Percentiles rank a stretch among this genome's conserved stretches.
phyloP scores from a whole-genome alignment of 345 rosid species.

The Schrenkiella parvula region DNA sequence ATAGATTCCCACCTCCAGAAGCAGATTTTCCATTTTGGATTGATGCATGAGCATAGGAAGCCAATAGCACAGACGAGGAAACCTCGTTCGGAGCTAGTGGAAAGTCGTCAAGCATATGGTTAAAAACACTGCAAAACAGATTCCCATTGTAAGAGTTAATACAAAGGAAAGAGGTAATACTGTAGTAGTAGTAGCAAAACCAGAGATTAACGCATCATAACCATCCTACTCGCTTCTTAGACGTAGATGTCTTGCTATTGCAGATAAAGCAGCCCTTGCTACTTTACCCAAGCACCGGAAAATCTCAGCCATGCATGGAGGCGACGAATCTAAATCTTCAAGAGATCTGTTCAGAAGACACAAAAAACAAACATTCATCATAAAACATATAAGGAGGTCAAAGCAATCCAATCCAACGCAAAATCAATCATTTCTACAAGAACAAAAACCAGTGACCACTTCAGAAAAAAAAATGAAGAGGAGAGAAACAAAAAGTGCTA shows the following conservation, averaged over 20 bases:
- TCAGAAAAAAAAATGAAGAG: background rate
- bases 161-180: background rate
- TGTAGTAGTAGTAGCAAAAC: background rate
- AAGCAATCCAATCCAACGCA: background rate
- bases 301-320: constrained; percentile 93
- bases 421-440: background rate
- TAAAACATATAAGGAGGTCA: background rate
- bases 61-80: constrained; percentile 84
- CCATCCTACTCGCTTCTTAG: constrained; percentile 88
- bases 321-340: constrained; percentile 90
- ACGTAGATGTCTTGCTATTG: constrained; percentile 89
- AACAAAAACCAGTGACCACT: background rate
- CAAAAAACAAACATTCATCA: background rate
- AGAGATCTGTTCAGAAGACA: constrained; percentile 49
- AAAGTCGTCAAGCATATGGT: constrained; percentile 84
- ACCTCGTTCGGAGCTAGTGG: constrained; percentile 87
- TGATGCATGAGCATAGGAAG: constrained; percentile 56
- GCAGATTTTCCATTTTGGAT: constrained; percentile 73
- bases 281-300: constrained; percentile 93
- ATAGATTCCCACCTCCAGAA: constrained; percentile 62
- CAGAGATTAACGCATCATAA: constrained; percentile 30
- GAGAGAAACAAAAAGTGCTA: too few relatives aligned
- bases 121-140: constrained; percentile 67
- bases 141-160: constrained; percentile 9
- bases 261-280: constrained; percentile 85